phyloP scores from a whole-genome alignment of 2,329 filamentous ascomycete genomes.

The Lasiodiplodia gonubiensis region DNA sequence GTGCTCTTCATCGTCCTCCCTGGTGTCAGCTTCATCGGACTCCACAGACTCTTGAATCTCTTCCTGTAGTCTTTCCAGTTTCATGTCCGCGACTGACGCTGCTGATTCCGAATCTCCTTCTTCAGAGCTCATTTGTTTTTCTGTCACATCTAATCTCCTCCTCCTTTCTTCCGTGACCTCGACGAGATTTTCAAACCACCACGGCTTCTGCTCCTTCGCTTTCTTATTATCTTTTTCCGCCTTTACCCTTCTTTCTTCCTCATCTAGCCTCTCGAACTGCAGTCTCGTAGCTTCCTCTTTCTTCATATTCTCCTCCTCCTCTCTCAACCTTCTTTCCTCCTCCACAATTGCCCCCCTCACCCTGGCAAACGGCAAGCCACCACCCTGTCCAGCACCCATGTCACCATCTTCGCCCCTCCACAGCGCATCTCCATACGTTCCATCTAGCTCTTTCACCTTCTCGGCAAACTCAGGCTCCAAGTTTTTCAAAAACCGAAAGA shows the following conservation, averaged over 20 bases:
- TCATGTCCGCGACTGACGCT: neutral
- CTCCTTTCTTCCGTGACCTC: neutral
- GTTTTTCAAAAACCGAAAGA: neutral
- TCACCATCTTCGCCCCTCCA: neutral
- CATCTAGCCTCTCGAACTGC: neutral
- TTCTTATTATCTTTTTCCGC: neutral
- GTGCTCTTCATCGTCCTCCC: neutral
- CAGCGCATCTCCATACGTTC: neutral
- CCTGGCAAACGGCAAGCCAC: neutral
- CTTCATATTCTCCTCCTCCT: neutral
- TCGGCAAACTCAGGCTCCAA: neutral
- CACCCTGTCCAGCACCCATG: neutral
- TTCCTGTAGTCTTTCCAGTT: neutral
- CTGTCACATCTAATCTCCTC: neutral
- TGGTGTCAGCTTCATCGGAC: neutral
- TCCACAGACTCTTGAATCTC: neutral
- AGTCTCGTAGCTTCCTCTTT: neutral
- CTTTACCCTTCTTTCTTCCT: neutral
- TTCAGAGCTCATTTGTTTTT: neutral
- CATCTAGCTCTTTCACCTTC: neutral
- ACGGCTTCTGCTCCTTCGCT: neutral
- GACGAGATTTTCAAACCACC: neutral
- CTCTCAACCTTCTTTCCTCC: conserved; percentile 2
- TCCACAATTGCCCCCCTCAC: neutral
- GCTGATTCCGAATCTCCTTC: neutral